A percentile compares a stretch with the other conserved stretches of the same genome.
phyloP scores from a whole-genome alignment of 176 grass and related monocot species.

The Zea luxurians region DNA sequence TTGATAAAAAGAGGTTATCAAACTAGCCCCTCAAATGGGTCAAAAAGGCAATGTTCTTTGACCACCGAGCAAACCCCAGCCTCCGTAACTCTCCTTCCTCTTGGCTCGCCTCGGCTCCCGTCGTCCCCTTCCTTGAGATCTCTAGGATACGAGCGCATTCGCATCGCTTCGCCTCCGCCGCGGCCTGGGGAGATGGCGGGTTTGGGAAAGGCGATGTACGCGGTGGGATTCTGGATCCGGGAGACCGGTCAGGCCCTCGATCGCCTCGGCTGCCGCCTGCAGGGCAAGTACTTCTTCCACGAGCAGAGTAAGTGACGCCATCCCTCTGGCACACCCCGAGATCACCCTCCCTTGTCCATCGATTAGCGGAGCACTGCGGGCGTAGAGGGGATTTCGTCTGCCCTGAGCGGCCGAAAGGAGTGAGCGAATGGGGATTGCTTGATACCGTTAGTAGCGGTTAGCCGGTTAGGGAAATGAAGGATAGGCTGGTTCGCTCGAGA shows the following conservation, averaged over 20 bases:
- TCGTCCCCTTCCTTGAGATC: conserved; percentile 32
- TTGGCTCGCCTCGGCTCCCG: not conserved
- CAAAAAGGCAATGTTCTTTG: conserved; percentile 15
- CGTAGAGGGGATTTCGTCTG: not conserved
- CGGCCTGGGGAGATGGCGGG: conserved; percentile 53
- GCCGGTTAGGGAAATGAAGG: not conserved
- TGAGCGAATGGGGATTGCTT: conserved; percentile 16
- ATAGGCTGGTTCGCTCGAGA: not conserved
- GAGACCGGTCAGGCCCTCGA: conserved; percentile 95
- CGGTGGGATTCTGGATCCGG: conserved; percentile 96
- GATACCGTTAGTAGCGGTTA: conserved; percentile 34
- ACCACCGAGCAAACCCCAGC: conserved; percentile 12
- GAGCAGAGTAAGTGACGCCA: conserved; percentile 67
- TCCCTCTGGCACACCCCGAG: not conserved
- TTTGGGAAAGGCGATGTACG: conserved; percentile 83
- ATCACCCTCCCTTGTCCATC: not conserved
- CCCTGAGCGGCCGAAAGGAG: not conserved
- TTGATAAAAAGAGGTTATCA: no score
- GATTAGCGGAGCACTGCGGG: not conserved
- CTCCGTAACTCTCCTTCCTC: not conserved
- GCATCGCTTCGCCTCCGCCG: not conserved
- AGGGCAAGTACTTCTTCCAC: conserved; percentile 95
- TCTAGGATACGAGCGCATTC: conserved; percentile 41
- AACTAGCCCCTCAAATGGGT: not conserved
- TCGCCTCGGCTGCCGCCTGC: conserved; percentile 88